Evolutionary conservation across 2,329 filamentous ascomycete genomes (phyloP), one percentile per base, ranked within the genome.

Genomic region (Chaetomiaceae sp.): DNA sequence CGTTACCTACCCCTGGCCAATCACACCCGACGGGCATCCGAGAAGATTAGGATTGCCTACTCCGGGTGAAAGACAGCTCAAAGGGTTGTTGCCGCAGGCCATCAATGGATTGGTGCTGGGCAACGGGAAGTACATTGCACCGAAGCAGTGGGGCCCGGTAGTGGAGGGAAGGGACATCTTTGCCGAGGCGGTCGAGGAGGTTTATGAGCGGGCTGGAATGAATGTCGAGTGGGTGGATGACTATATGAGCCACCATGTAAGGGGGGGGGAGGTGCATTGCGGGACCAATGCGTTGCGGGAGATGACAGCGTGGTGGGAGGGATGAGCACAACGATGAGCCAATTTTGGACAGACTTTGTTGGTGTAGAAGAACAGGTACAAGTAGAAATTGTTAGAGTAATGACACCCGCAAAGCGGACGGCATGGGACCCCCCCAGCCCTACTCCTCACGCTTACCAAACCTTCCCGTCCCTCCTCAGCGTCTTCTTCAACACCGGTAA

Each of bases 401-500:
- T n/a, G n/a, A n/a, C n/a, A n/a, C n/a, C n/a, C n/a, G n/a, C n/a
- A n/a, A n/a, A n/a, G n/a, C n/a, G n/a, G n/a, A n/a, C n/a, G n/a
- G n/a, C n/a, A n/a, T n/a, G n/a, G n/a, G n/a, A n/a, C n/a, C n/a
- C n/a, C n/a, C n/a, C n/a, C n/a, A n/a, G n/a, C n/a, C n/a, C 1
- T 5, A 36, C 34, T 36, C 16, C 9, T 14, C 21, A 9, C 20
- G 13, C 29, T 20, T n/a, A 13, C 20, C 10, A 20, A 8, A 11
- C 5, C 13, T 23, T 34, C 11, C 42, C 32, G 18, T 29, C 45
- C 43, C 34, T 53, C 37, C 16, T 36, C 27, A 57, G 43, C 13
- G 37, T 43, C 57, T 45, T 58, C 30, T 48, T 48, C 36, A 58
- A 29, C 30, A 44, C 45, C 21, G 51, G 51, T 38, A 57, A 34